These are phyloP conservation scores for Acer negundo DNA, from an alignment of 345 rosid species.

Conservation along the genomic window DNA sequence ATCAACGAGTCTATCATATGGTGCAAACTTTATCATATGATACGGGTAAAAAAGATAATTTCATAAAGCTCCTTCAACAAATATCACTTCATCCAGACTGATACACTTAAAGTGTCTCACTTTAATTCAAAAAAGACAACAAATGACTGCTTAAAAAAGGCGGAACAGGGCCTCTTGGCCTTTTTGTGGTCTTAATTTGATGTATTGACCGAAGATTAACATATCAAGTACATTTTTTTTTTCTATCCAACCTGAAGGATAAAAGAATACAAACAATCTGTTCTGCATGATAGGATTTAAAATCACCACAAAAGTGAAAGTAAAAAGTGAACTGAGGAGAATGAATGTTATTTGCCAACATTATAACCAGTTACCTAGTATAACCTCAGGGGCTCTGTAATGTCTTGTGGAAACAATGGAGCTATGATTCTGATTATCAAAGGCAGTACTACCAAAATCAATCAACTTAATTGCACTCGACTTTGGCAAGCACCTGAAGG, in stretches of 20 bases:
- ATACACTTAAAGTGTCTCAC: neutral
- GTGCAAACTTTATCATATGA: neutral
- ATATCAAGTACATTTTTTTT: neutral
- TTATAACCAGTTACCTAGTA: slow-evolving; percentile 53
- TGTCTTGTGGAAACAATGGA: slow-evolving; percentile 83
- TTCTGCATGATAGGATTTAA: slow-evolving; percentile 1
- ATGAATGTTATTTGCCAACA: slow-evolving; percentile 25
- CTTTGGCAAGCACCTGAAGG: slow-evolving; percentile 72
- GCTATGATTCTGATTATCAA: slow-evolving; percentile 75
- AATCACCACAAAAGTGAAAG: slow-evolving; percentile 13
- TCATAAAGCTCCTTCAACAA: neutral
- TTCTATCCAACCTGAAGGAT: slow-evolving; percentile 1
- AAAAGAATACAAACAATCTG: slow-evolving; percentile 14
- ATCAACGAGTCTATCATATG: neutral
- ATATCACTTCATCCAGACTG: neutral
- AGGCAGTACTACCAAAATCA: slow-evolving; percentile 89
- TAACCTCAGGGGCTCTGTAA: slow-evolving; percentile 88
- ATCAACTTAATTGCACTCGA: slow-evolving; percentile 90
- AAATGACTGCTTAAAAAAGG: neutral
- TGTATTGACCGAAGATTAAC: neutral
- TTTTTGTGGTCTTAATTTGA: neutral
- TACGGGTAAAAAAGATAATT: neutral
- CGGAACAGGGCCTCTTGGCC: neutral
- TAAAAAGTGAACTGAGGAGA: slow-evolving; percentile 22
- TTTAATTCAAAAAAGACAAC: neutral